A percentile compares a stretch with the other conserved stretches of the same genome.
Conservation (phyloP, 768 basidiomycete genomes). For the Auriculariales sp. region DNA sequence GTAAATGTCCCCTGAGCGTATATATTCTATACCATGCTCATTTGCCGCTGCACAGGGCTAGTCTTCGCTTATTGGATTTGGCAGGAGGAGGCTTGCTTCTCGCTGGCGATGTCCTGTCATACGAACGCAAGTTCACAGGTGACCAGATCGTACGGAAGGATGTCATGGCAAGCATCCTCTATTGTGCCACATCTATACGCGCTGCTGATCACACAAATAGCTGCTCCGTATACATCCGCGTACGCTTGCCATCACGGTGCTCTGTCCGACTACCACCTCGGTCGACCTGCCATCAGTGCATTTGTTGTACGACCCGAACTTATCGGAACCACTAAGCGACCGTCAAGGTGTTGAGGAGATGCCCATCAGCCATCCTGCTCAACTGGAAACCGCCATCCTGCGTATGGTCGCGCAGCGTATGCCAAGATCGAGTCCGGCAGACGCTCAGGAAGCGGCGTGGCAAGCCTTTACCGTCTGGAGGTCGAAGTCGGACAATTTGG, state of each 20-base stretch:
- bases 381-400: background rate
- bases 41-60: background rate
- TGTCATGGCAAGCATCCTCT: background rate
- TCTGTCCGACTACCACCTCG: background rate
- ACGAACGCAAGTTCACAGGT: background rate
- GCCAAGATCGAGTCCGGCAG: background rate
- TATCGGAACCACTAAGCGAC: background rate
- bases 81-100: background rate
- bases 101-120: background rate
- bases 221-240: background rate
- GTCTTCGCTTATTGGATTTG: background rate
- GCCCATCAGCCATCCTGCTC: background rate
- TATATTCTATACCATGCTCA: background rate
- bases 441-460: background rate
- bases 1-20: background rate
- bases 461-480: background rate
- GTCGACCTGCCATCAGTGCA: background rate
- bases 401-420: background rate
- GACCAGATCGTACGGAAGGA: background rate
- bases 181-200: background rate
- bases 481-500: background rate
- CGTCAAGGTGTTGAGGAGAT: background rate
- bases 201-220: background rate
- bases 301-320: background rate
- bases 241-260: background rate